A percentile compares a stretch with the other conserved stretches of the same genome.
Conservation (phyloP, 1,139 yeast species). For the Pichia sp. region DNA sequence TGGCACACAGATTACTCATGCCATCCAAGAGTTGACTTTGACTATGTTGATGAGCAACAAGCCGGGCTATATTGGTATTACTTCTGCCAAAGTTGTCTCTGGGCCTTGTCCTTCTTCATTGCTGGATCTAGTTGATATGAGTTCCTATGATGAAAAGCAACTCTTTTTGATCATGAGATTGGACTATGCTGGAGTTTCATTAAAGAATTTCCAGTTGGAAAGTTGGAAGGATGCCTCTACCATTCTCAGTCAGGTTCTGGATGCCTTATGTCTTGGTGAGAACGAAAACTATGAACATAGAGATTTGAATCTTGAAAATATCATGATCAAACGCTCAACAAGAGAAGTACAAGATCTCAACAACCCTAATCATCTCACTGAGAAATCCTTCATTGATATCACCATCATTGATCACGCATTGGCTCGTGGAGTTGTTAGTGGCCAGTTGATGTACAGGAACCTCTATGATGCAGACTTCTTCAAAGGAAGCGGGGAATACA, state of each 20-base stretch:
- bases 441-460: conserved; percentile 37
- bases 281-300: conserved; percentile 57
- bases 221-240: conserved; percentile 51
- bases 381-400: conserved; percentile 32
- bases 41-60: conserved; percentile 34
- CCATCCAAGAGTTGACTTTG: conserved; percentile 46
- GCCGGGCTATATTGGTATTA: conserved; percentile 37
- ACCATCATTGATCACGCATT: conserved; percentile 57
- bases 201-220: conserved; percentile 41
- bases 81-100: conserved; percentile 41
- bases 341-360: conserved; percentile 10
- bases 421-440: conserved; percentile 41
- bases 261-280: conserved; percentile 50
- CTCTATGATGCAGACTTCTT: conserved; percentile 35
- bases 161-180: conserved; percentile 42
- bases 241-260: conserved; percentile 51
- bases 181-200: conserved; percentile 46
- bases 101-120: conserved; percentile 40
- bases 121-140: conserved; percentile 9
- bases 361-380: conserved; percentile 15
- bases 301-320: conserved; percentile 63
- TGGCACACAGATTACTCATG: conserved; percentile 36
- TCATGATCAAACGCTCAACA: conserved; percentile 32
- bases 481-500: conserved; percentile 32
- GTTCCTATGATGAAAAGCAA: conserved; percentile 31